Base-by-base conservation (phyloP, 306 rosid species). In the Cyclanthera cordifolia region DNA sequence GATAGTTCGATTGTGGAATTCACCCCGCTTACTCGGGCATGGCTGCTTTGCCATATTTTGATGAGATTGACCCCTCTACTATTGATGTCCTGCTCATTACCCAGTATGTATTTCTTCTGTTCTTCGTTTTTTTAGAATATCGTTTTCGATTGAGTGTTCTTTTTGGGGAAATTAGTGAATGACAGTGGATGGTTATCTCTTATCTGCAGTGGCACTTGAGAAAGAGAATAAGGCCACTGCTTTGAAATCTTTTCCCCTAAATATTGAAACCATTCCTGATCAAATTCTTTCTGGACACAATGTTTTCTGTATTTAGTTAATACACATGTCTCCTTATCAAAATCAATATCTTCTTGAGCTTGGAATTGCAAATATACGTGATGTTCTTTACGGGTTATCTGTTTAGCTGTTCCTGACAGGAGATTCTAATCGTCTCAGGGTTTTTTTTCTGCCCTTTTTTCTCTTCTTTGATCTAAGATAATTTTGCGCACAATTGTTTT, bases 1-100 rank as follows among this genome's bases (percentile, higher is more conserved):
- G 21, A 9, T 58, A 86, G 90, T 93, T 93, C 52, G 99, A 93
- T 65, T 93, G 99, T 73, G 99, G 99, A n/a, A 93, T 93, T 10
- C 96, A 91, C 67, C 97, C 88, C 0, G 95, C 84, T 43, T 93
- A 84, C 53, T 93, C 90, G 1, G 96, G 98, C 67, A 89, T 92
- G 98, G 98, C 98, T 47, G 96, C 96, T 48, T 82, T 92, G 75
- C 98, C 98, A 0, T 89, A 89, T 78, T 92, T 92, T 72, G 98
- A 93, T 67, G 96, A 89, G 81, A 93, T 93, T 25, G 98, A 93
- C 69, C 98, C 98, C 34, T 93, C 96, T 16, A 79, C 85, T 0
- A 77, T 93, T 5, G 98, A 93, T 30, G 94, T 93, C 8, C 95
- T 93, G 57, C 96, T 93, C 76, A 79, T 93, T 34, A 93, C 94